Evolutionary conservation across 441 rosid genomes (phyloP).

Genomic region (Macaranga tanarius): DNA sequence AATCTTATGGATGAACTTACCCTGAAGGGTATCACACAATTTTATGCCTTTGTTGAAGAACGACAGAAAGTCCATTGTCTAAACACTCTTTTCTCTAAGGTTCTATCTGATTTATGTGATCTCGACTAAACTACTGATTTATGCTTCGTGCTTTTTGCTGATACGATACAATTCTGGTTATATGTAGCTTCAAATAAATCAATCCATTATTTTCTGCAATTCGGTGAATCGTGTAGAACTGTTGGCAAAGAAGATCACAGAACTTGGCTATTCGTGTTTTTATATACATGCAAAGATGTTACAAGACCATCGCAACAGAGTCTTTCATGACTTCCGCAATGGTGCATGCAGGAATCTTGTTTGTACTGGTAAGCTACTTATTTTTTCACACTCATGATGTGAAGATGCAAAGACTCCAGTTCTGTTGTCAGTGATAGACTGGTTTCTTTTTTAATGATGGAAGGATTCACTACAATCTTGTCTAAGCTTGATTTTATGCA

Average conservation of each 20-base stretch:
- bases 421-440: background rate
- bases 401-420: background rate
- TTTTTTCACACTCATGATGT: background rate
- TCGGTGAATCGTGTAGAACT: constrained; percentile 98
- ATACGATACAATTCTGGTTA: constrained; percentile 20
- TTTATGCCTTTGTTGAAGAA: constrained; percentile 97
- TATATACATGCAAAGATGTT: constrained; percentile 99
- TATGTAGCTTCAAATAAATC: constrained; percentile 96
- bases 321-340: constrained; percentile 97
- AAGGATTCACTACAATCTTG: background rate
- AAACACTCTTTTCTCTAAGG: constrained; percentile 97
- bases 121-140: constrained; percentile 10
- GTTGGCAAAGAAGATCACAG: constrained; percentile 96
- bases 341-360: constrained; percentile 99
- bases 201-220: constrained; percentile 96
- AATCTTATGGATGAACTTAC: constrained; percentile 99
- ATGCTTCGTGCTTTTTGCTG: constrained; percentile 6
- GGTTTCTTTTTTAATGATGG: background rate
- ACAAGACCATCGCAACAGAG: constrained; percentile 98
- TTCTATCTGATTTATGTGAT: constrained; percentile 26
- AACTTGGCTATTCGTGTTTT: constrained; percentile 97
- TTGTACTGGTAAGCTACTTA: constrained; percentile 74
- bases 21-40: constrained; percentile 94
- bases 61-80: constrained; percentile 98
- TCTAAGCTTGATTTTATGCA: background rate